A percentile compares a stretch with the other conserved stretches of the same genome.
phyloP scores from a whole-genome alignment of 768 basidiomycete genomes.

The Phaeolepiota aurea region DNA sequence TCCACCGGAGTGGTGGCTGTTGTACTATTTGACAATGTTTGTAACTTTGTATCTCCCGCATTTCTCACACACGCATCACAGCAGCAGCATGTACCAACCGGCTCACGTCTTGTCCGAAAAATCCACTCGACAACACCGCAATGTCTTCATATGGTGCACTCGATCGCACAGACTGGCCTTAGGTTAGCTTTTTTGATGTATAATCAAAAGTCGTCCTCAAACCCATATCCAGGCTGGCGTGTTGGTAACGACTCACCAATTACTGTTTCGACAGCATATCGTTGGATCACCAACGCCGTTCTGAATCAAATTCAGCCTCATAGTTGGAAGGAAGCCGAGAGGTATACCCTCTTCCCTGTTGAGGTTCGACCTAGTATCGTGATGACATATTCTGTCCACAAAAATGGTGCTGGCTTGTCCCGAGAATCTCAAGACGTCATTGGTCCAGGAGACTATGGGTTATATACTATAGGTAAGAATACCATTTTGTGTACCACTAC shows the following conservation, averaged over 20 bases:
- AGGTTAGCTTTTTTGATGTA: conserved; percentile 5
- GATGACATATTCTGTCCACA: conserved; percentile 7
- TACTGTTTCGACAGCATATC: conserved; percentile 5
- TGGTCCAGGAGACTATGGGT: conserved; percentile 8
- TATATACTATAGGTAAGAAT: conserved; percentile 8
- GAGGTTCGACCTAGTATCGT: not conserved
- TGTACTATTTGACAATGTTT: too few relatives aligned
- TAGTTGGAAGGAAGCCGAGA: not conserved
- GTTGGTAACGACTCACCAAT: conserved; percentile 4
- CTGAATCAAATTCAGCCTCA: not conserved
- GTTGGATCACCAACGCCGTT: conserved; percentile 3
- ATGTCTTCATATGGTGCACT: conserved; percentile 8
- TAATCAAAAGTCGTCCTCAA: conserved; percentile 1
- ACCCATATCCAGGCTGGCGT: conserved; percentile 5
- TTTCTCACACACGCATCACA: too few relatives aligned
- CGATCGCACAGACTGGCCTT: conserved; percentile 5
- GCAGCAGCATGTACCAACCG: conserved; percentile 11
- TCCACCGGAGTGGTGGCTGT: too few relatives aligned
- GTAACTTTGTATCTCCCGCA: too few relatives aligned
- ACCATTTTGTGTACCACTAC: too few relatives aligned
- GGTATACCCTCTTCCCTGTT: not conserved
- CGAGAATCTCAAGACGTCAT: conserved; percentile 8
- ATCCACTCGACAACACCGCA: conserved; percentile 6
- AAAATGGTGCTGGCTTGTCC: conserved; percentile 8
- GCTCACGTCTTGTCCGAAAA: conserved; percentile 7